Evolutionary conservation across 139 green algal species (phyloP), one percentile per base, ranked within the genome.

Genomic region (Volvox reticuliferus): DNA sequence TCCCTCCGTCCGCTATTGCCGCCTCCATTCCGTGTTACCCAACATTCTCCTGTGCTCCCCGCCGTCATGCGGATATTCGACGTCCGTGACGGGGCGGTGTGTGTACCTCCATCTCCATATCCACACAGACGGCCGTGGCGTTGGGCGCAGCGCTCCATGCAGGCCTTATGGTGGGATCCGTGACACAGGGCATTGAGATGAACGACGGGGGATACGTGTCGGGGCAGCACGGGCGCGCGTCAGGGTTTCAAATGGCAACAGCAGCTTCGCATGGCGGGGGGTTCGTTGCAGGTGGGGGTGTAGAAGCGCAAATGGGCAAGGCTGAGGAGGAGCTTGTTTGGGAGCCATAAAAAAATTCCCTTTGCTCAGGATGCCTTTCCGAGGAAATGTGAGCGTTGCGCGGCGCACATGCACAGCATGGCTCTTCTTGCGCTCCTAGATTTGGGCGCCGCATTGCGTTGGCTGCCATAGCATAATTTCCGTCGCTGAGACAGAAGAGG

Each of bases 41-140:
- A 55, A 55, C 44, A 55, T 55, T 9, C 44, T 5, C 44, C 5
- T 9, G 44, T 9, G 44, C 9, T 55, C 44, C 9, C 9, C 9
- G 44, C 44, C 44, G 44, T 55, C 44, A 55, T 55, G 5, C 5
- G 5, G 5, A 55, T 55, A 14, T 14, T 28, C 65, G 86, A 90
- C 86, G 86, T 94, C 98, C 50, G 98, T 99, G n/a, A 98, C 98
- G 0, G 37, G 98, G 98, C 28, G 98, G n/a, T n/a, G n/a, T n/a
- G n/a, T n/a, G n/a, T n/a, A n/a, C n/a, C n/a, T n/a, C n/a, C 44
- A 55, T 55, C 44, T 5, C 44, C 44, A 55, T 55, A 14, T 14
- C 12, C 65, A 28, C 65, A 9, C 83, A 90, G 86, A 90, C 86
- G 86, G 95, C 98, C 50, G 98, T 99, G n/a, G 98, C 98, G 0